Evolutionary conservation across 495 filamentous ascomycete genomes (phyloP), one percentile per base, ranked within the genome.

Genomic region (Trichodelitschia bisporula): DNA sequence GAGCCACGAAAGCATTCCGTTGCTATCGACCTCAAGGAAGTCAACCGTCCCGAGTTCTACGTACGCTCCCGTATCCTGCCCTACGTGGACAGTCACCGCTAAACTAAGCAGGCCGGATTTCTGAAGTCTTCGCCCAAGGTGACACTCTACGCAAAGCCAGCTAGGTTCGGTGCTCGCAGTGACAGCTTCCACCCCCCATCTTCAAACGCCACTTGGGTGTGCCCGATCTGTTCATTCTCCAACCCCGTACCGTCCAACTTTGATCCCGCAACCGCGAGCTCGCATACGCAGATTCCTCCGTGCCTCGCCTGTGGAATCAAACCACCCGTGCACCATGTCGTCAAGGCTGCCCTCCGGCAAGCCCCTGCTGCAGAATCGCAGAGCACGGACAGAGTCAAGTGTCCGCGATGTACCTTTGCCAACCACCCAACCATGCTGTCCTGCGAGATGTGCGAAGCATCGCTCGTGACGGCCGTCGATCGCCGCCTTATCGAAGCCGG

Each of bases 191-290:
- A 49, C 16, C 54, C 54, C 6, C 47, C 62, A 18, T 55, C 58
- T 42, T 58, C 57, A 33, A 64, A 56, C 42, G 82, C 76, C 3
- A 91, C 83, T n/a, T 97, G 86, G 86, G 70, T 97, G 27, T 97
- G 89, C 55, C 74, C 78, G 2, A 95, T 97, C 45, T 97, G 86
- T 54, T 80, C 77, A 26, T 84, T 91, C 45, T 89, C 86, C n/a
- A 99, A 99, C 43, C 74, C 78, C 0, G 65, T 95, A 2, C 82
- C 86, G 0, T 75, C 75, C 11, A 92, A 90, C 45, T 95, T 95
- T 43, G 82, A 91, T 35, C 69, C 77, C 0, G 57, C 69, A 1
- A 72, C 72, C 2, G 75, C 75, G 6, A 84, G 62, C 30, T 62
- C 66, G 6, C 61, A 76, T 30, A 80, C 70, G 1, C 66, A 77